Evolutionary conservation across 768 basidiomycete genomes (phyloP).

Genomic region (Crucibulum laeve): DNA sequence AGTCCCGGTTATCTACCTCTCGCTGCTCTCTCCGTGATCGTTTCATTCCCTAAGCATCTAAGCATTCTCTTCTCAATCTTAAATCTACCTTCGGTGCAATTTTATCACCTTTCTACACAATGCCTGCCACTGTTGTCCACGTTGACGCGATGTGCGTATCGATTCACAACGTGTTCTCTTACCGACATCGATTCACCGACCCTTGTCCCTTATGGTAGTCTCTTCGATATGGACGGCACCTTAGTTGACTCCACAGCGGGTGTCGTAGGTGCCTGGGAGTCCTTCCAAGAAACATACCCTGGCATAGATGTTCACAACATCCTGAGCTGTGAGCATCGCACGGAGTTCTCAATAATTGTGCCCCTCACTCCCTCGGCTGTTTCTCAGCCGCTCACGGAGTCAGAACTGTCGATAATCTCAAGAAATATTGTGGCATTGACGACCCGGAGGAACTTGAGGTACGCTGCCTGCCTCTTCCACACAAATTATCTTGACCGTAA

Average conservation of each 20-base stretch:
- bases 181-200: constrained; percentile 11
- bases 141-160: constrained; percentile 40
- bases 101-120: constrained; percentile 12
- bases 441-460: constrained; percentile 73
- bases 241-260: constrained; percentile 80
- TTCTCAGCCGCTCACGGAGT: constrained; percentile 72
- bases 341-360: constrained; percentile 4
- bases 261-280: constrained; percentile 78
- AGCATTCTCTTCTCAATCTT: constrained; percentile 5
- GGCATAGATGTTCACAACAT: constrained; percentile 56
- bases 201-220: constrained; percentile 30
- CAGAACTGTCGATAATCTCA: constrained; percentile 79
- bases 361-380: constrained; percentile 7
- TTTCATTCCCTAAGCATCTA: too few relatives aligned
- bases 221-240: constrained; percentile 86
- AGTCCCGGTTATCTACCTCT: too few relatives aligned
- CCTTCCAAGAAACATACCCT: constrained; percentile 70
- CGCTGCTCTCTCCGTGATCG: too few relatives aligned
- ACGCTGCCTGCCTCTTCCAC: constrained; percentile 8
- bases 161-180: constrained; percentile 1
- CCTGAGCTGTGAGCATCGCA: constrained; percentile 49
- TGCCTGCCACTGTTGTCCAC: constrained; percentile 29
- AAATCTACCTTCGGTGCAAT: constrained; percentile 7
- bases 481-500: not conserved
- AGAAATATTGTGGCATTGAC: constrained; percentile 62